Percentiles rank a stretch among this genome's conserved stretches.
phyloP scores from a whole-genome alignment of 176 grass and related monocot genomes.

The sorghum (Sorghum bicolor) region Sorghum_bicolor_NCBIv3 NC_012871.2:59335501-59336000 shows the following conservation, averaged over 20 bases:
- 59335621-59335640: not conserved
- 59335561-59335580: slow-evolving; percentile 7
- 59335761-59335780: not conserved
- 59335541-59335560: not conserved
- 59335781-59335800: not conserved
- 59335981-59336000: not conserved
- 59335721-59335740: slow-evolving; percentile 25
- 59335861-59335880: slow-evolving; percentile 25
- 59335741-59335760: slow-evolving; percentile 12
- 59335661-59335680: not conserved
- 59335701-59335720: not conserved
- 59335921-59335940: not conserved
- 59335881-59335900: not conserved
- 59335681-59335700: not conserved
- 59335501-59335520: not conserved
- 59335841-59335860: not conserved
- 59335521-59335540: not conserved
- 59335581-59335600: not conserved
- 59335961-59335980: not conserved
- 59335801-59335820: not conserved
- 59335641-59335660: not conserved
- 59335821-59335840: not conserved
- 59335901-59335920: not conserved
- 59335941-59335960: not conserved
- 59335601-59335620: not conserved